A percentile compares a stretch with the other conserved stretches of the same genome.
These are phyloP conservation scores for Fusarium domesticum DNA, from an alignment of 2,329 filamentous ascomycete genomes.

Conservation along the genomic window DNA sequence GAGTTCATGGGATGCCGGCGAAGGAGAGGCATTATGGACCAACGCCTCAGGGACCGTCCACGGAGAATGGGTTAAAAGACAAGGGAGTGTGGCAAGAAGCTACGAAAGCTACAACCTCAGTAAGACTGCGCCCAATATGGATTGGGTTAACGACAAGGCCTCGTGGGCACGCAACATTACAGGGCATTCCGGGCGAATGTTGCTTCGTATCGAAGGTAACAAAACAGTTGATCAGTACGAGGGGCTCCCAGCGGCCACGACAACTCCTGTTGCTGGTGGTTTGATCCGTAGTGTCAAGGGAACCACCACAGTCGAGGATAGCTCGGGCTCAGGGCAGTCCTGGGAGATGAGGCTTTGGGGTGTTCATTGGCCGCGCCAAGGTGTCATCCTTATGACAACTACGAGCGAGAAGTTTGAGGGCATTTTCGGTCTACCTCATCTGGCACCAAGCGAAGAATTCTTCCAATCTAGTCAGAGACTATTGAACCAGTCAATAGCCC, in stretches of 20 bases:
- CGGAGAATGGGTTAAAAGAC: conserved; percentile 69
- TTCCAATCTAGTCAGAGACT: conserved; percentile 59
- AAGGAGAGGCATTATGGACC: conserved; percentile 59
- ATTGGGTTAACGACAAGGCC: conserved; percentile 57
- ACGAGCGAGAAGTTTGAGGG: conserved; percentile 94
- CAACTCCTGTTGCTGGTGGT: conserved; percentile 43
- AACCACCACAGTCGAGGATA: conserved; percentile 70
- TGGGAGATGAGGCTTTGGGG: conserved; percentile 81
- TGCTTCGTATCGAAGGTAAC: conserved; percentile 62
- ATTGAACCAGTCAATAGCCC: conserved; percentile 69
- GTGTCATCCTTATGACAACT: conserved; percentile 77
- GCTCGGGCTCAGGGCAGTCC: conserved; percentile 61
- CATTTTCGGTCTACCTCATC: conserved; percentile 83
- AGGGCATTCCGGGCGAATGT: conserved; percentile 64
- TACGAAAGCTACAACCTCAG: conserved; percentile 61
- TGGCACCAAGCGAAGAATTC: conserved; percentile 60
- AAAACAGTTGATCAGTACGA: conserved; percentile 46
- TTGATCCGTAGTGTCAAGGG: conserved; percentile 67
- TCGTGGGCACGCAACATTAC: conserved; percentile 81
- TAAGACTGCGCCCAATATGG: conserved; percentile 59
- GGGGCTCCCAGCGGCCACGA: conserved; percentile 34
- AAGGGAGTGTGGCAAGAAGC: conserved; percentile 44
- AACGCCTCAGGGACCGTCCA: conserved; percentile 75
- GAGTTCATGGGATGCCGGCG: conserved; percentile 38
- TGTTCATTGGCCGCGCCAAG: conserved; percentile 79